Evolutionary conservation across 768 basidiomycete genomes (phyloP).

Genomic region (Rhodotorula graminis): DNA sequence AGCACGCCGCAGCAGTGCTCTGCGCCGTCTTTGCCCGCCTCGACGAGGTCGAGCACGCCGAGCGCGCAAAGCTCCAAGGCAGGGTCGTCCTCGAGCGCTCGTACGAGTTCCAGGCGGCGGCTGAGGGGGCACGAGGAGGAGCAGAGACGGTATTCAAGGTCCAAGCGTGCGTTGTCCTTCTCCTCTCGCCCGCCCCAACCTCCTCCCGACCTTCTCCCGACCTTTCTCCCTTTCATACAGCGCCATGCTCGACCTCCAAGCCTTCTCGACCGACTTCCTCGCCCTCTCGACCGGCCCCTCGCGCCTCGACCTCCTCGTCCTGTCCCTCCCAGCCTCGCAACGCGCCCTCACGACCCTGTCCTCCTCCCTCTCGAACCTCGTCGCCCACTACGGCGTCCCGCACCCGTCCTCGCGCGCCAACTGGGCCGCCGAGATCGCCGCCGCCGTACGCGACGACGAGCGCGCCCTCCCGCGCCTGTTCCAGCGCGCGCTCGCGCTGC

Average conservation of each 20-base stretch:
- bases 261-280: constrained; percentile 19
- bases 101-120: constrained; percentile 22
- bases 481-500: constrained; percentile 21
- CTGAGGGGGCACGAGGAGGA: neutral
- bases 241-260: constrained; percentile 23
- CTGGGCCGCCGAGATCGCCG: constrained; percentile 16
- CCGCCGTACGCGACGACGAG: constrained; percentile 3
- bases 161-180: constrained; percentile 25
- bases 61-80: neutral
- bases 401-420: neutral
- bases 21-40: neutral
- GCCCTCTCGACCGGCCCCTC: constrained; percentile 3
- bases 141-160: constrained; percentile 15
- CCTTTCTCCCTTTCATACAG: neutral
- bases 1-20: constrained; percentile 20
- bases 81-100: constrained; percentile 22
- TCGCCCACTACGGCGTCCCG: constrained; percentile 18
- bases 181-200: no score
- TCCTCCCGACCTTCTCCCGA: neutral
- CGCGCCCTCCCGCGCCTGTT: constrained; percentile 31
- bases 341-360: constrained; percentile 1
- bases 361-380: constrained; percentile 6
- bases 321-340: neutral
- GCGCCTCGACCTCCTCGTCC: constrained; percentile 26
- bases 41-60: constrained; percentile 1